Evolutionary conservation across 495 filamentous ascomycete species (phyloP), one percentile per base, ranked within the genome.

Genomic region (Penicillium waksmanii): DNA sequence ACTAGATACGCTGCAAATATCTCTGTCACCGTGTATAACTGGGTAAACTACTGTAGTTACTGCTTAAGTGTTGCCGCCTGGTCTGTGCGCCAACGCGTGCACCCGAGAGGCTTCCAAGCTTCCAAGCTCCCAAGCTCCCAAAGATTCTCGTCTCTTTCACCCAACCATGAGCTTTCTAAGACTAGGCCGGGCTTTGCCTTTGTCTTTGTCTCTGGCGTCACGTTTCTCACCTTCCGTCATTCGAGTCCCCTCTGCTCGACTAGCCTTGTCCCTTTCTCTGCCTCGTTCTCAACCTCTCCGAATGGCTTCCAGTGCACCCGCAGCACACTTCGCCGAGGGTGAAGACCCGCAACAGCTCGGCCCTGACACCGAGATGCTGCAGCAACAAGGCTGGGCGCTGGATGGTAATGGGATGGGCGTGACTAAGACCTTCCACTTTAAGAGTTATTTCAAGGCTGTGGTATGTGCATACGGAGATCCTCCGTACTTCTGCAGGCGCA

Each of bases 401-500:
- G 76, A 78, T 56, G 65, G 64, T 27, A 74, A 74, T 6, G 68
- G 68, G 3, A 71, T 67, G 65, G 75, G 74, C 6, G 51, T 80
- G 2, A 68, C 65, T n/a, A 80, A 79, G 61, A 79, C 76, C 17
- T 80, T 73, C 60, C 71, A 75, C 68, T 80, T 80, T 53, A 71
- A 71, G 49, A 71, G 70, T 9, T 80, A 80, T 56, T 78, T 78
- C 51, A 80, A 78, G 63, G 74, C 74, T 0, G 68, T 78, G 53
- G 77, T 80, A 51, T 44, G 75, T 68, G 17, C 17, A 19, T 40
- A 12, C 15, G 36, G 36, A 44, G 42, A 19, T 13, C 4, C 42
- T 44, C 17, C 8, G 3, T 9, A 9, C 15, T 31, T 4, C 27
- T 9, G 27, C 27, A 31, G 27, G 27, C 3, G 4, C 27, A 31